Conservation (phyloP, 495 filamentous ascomycete species). For the Podospora pseudocomata region DNA sequence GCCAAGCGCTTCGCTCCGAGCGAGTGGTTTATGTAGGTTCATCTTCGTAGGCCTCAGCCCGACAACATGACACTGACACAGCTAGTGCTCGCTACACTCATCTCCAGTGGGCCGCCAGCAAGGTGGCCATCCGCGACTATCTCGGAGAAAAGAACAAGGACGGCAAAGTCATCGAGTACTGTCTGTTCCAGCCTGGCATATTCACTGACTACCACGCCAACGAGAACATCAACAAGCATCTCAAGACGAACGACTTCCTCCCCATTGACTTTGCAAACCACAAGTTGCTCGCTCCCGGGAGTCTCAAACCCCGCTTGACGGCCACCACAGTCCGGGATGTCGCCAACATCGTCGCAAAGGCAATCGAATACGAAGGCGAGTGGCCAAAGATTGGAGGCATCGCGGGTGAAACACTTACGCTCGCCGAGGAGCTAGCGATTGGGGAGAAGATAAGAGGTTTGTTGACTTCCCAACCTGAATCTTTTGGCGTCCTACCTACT, state of each 20-base stretch:
- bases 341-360: slow-evolving; percentile 44
- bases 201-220: slow-evolving; percentile 53
- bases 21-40: slow-evolving; percentile 34
- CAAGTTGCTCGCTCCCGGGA: slow-evolving; percentile 49
- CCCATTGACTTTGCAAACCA: slow-evolving; percentile 46
- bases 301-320: slow-evolving; percentile 42
- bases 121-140: slow-evolving; percentile 46
- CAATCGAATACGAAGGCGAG: slow-evolving; percentile 52
- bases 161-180: slow-evolving; percentile 54
- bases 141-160: slow-evolving; percentile 51
- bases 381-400: slow-evolving; percentile 58
- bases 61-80: slow-evolving; percentile 7
- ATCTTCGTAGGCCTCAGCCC: not conserved
- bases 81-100: slow-evolving; percentile 21
- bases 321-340: slow-evolving; percentile 49
- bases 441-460: slow-evolving; percentile 51
- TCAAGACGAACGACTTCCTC: slow-evolving; percentile 37
- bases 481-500: not conserved
- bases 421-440: slow-evolving; percentile 43
- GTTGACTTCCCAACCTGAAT: slow-evolving; percentile 29
- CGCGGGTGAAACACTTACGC: slow-evolving; percentile 40
- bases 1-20: slow-evolving; percentile 56
- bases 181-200: slow-evolving; percentile 53
- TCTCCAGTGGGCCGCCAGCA: slow-evolving; percentile 51
- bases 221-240: slow-evolving; percentile 47